Conservation (phyloP, 2,329 filamentous ascomycete genomes). For the Parastagonospora nodorum region DNA sequence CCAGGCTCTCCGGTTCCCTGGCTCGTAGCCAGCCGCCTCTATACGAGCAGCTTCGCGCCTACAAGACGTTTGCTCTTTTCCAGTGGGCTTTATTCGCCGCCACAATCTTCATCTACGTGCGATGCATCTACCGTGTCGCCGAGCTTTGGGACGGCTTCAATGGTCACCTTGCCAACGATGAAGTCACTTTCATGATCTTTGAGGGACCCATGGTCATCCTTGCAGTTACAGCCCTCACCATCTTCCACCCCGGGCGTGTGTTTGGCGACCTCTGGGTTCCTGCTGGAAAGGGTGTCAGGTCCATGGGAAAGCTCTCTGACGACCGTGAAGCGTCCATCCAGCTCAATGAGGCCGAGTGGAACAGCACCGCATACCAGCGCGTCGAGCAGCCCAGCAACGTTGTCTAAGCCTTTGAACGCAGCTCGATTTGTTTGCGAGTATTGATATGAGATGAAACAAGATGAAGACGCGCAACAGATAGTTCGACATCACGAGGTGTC, state of each 20-base stretch:
- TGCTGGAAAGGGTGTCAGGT: conserved; percentile 28
- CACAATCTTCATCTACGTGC: conserved; percentile 52
- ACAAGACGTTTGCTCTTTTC: conserved; percentile 20
- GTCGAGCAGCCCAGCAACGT: conserved; percentile 7
- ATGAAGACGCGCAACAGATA: too few species aligned
- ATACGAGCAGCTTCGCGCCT: conserved; percentile 22
- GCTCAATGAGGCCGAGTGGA: conserved; percentile 14
- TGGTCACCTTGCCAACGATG: conserved; percentile 52
- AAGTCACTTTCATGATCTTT: conserved; percentile 56
- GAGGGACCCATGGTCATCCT: conserved; percentile 58
- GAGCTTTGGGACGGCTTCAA: conserved; percentile 54
- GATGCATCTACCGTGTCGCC: conserved; percentile 54
- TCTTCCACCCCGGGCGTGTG: conserved; percentile 50
- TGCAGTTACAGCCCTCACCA: conserved; percentile 51
- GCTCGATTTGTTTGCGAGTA: too few species aligned
- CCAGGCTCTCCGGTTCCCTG: conserved; percentile 20
- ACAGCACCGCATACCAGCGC: conserved; percentile 18
- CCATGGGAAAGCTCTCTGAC: conserved; percentile 10
- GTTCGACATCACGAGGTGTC: too few species aligned
- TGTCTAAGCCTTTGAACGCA: neutral
- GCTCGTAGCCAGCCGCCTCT: conserved; percentile 24
- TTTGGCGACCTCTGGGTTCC: conserved; percentile 32
- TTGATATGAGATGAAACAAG: too few species aligned
- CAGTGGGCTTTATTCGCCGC: conserved; percentile 45
- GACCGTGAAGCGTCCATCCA: conserved; percentile 11